Evolutionary conservation across 371 early-diverging fungal species (phyloP), one percentile per base, ranked within the genome.

Genomic region (Gilbertella persicaria): DNA sequence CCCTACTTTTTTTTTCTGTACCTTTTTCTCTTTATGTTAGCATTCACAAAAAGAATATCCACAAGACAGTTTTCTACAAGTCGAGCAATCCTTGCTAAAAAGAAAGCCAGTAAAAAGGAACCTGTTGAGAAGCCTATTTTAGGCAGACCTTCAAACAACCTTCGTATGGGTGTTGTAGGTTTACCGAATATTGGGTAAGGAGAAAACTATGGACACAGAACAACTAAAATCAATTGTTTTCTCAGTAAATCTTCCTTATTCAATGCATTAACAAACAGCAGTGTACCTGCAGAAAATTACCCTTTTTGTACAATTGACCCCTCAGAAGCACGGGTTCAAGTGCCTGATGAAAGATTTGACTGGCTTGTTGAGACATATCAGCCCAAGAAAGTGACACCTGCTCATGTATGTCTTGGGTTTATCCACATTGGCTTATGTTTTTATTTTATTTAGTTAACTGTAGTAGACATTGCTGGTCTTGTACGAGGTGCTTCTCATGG

Each of bases 401-500:
- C 87, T 16, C 81, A 80, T 66, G 73, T 76, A 62, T 62, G 45
- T 10, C n/a, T 45, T 36, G 14, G 9, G 4, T 56, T 37, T 30
- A 2, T 41, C 24, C n/a, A 16, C 17, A 12, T 45, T 39, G 29
- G n/a, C 5, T 1, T 23, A 37, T 10, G 8, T 12, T 26, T 16
- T 10, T 43, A 9, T 30, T 19, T 20, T 13, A 45, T 35, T 33
- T 50, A 75, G 75, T 69, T 98, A 61, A 88, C 88, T 8, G 88
- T 95, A 33, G 87, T 89, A 25, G 97, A 98, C 72, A 98, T 98
- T 81, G 98, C 98, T 25, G 97, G 98, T 24, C 85, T 98, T 44
- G 92, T 96, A n/a, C 87, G 90, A 54, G 93, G 93, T 41, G 91
- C 94, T 1, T 77, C 86, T 16, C 79, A 80, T 39, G 94, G 94